Conservation (phyloP, 768 basidiomycete species). For the Lenzites betulinus region DNA sequence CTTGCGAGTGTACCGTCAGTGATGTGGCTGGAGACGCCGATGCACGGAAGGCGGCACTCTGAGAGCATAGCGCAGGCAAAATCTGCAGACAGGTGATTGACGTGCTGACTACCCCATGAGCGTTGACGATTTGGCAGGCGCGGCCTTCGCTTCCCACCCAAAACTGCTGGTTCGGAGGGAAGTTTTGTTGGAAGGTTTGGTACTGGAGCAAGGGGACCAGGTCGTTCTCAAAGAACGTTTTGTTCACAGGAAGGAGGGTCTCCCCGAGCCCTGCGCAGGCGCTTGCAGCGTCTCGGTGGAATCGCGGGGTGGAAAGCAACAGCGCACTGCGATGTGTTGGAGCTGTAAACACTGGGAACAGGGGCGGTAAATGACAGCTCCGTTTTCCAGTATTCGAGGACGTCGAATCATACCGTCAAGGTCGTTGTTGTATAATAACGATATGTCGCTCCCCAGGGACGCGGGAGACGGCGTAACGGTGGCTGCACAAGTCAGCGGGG, state of each 20-base stretch:
- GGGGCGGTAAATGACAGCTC: too few relatives aligned
- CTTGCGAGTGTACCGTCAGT: slow-evolving; percentile 23
- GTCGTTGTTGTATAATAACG: slow-evolving; percentile 29
- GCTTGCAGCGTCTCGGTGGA: slow-evolving; percentile 14
- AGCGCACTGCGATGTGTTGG: slow-evolving; percentile 23
- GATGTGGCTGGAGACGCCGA: slow-evolving; percentile 18
- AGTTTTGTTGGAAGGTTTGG: slow-evolving; percentile 24
- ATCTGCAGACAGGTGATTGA: slow-evolving; percentile 16
- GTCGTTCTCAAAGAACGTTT: slow-evolving; percentile 25
- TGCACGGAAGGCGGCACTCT: slow-evolving; percentile 22
- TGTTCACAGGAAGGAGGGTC: slow-evolving; percentile 25
- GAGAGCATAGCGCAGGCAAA: slow-evolving; percentile 29
- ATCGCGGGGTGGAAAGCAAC: slow-evolving; percentile 20
- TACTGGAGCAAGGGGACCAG: slow-evolving; percentile 26
- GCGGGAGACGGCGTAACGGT: slow-evolving; percentile 11
- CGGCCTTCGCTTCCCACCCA: slow-evolving; percentile 23
- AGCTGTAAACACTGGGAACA: slow-evolving; percentile 19
- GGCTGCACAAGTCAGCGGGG: slow-evolving; percentile 5
- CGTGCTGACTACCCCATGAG: slow-evolving; percentile 22
- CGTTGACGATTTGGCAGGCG: slow-evolving; percentile 26
- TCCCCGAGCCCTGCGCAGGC: slow-evolving; percentile 28
- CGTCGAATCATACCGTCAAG: slow-evolving; percentile 20
- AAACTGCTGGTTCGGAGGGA: slow-evolving; percentile 21
- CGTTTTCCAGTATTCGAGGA: neutral
- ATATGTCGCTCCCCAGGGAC: slow-evolving; percentile 22